Evolutionary conservation across 2,329 filamentous ascomycete species (phyloP).

Genomic region (Metarhizium album): DNA sequence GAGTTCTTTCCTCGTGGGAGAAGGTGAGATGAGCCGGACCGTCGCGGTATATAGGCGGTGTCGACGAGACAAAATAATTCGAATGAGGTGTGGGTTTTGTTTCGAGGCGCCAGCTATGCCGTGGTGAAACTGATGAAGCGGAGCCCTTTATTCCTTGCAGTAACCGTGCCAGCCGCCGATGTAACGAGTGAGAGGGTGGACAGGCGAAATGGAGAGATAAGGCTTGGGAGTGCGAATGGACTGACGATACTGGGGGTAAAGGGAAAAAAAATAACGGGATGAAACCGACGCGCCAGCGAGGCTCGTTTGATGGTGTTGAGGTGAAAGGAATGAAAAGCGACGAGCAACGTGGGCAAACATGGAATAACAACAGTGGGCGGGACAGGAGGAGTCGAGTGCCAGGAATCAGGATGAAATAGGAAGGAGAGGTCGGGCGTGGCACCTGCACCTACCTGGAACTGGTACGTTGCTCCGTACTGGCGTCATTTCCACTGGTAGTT

Average conservation of each 20-base stretch:
- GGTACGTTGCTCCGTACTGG: no score
- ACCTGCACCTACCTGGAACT: neutral
- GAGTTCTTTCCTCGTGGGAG: neutral
- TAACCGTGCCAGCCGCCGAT: neutral
- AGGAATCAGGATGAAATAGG: neutral
- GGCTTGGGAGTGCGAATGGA: neutral
- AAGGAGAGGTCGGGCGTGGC: neutral
- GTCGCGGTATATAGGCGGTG: neutral
- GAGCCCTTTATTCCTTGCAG: neutral
- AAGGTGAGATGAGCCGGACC: neutral
- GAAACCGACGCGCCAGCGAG: constrained; percentile 1
- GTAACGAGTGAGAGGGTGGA: neutral
- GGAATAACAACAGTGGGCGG: neutral
- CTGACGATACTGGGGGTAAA: neutral
- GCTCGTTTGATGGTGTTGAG: constrained; percentile 4
- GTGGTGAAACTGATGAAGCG: neutral
- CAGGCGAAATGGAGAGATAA: neutral
- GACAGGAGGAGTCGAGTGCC: neutral
- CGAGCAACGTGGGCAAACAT: neutral
- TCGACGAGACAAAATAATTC: constrained; percentile 4
- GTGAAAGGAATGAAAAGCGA: constrained; percentile 4
- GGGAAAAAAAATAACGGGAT: neutral
- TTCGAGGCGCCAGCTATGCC: neutral
- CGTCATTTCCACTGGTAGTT: neutral
- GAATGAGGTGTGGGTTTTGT: neutral